These are phyloP conservation scores for Salvia hispanica DNA, from an alignment of 257 asterid genomes.

Conservation along the genomic window DNA sequence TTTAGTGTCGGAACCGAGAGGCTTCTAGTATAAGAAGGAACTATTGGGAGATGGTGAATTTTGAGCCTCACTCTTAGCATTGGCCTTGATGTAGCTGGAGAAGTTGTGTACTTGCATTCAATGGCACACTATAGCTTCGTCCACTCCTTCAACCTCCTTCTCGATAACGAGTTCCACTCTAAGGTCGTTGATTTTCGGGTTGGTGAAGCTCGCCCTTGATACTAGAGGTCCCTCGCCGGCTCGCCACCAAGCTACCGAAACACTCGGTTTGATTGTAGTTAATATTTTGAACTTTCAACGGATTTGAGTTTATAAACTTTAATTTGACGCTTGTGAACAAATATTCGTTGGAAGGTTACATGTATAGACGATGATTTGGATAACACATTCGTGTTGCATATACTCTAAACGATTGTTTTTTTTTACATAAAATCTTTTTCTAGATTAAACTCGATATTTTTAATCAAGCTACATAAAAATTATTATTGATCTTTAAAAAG, in stretches of 20 bases:
- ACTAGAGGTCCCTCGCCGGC: slow-evolving; percentile 50
- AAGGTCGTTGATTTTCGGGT: slow-evolving; percentile 75
- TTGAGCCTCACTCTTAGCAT: slow-evolving; percentile 59
- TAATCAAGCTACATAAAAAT: no score
- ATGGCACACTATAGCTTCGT: slow-evolving; percentile 70
- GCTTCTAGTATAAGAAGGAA: slow-evolving; percentile 68
- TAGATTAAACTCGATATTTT: no score
- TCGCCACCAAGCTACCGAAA: slow-evolving; percentile 61
- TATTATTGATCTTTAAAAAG: no score
- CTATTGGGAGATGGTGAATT: slow-evolving; percentile 50
- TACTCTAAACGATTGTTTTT: no score
- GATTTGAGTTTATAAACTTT: no score
- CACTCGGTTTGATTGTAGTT: slow-evolving; percentile 1
- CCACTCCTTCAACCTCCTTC: slow-evolving; percentile 70
- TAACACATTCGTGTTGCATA: no score
- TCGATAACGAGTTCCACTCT: slow-evolving; percentile 64
- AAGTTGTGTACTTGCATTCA: slow-evolving; percentile 71
- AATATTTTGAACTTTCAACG: no score
- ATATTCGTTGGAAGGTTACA: no score
- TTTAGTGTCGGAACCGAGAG: slow-evolving; percentile 38
- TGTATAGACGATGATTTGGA: no score
- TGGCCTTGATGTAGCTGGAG: slow-evolving; percentile 73
- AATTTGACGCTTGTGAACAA: no score
- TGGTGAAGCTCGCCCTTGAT: slow-evolving; percentile 73
- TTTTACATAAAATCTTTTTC: no score